Base-by-base conservation (phyloP, 441 rosid species). In the Gossypium aridum region DNA sequence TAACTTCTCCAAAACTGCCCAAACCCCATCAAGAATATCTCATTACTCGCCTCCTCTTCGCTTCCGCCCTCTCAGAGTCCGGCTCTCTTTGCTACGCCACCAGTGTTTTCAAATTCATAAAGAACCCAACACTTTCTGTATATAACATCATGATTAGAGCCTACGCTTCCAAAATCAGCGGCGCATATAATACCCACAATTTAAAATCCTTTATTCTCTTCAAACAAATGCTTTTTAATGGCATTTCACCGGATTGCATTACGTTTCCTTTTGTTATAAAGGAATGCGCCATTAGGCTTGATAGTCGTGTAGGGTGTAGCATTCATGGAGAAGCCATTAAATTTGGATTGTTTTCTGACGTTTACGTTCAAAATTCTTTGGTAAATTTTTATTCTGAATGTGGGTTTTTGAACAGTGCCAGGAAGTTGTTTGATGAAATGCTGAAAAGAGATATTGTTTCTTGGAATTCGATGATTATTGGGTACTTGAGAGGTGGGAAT, bases 111-210 rank as follows among this genome's bases (percentile, higher is more conserved):
- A 72, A 60, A 10, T 69, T 68, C 74, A 68, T 84, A 7, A 55
- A 76, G 25, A 20, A 26, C 55, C 88, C 89, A 14, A 73, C 75
- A 64, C 80, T 83, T 45, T 71, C 73, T 9, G 23, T 62, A 12
- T 84, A 81, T 75, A 88, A 88, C 75, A 79, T 85, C 63, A 76
- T 88, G 92, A 85, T 89, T 78, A 83, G 90, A 76, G 90, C 89
- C 54, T 76, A 76, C 23, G 83, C 89, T 0, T 74, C 82, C n/a
- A 72, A 73, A 70, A 14, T 17, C 14, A 26, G 17, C 17, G 59
- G 71, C 22, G 37, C 68, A n/a, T 10, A 75, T 45, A 64, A 75
- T 49, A 26, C 31, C 16, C 57, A 19, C 47, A 31, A 22, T 16
- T 70, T 31, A 62, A 70, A 7, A 37, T 47, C 85, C 71, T 16